Conservation (phyloP, 2,329 filamentous ascomycete species). For the Colletotrichum lindemuthianum region DNA sequence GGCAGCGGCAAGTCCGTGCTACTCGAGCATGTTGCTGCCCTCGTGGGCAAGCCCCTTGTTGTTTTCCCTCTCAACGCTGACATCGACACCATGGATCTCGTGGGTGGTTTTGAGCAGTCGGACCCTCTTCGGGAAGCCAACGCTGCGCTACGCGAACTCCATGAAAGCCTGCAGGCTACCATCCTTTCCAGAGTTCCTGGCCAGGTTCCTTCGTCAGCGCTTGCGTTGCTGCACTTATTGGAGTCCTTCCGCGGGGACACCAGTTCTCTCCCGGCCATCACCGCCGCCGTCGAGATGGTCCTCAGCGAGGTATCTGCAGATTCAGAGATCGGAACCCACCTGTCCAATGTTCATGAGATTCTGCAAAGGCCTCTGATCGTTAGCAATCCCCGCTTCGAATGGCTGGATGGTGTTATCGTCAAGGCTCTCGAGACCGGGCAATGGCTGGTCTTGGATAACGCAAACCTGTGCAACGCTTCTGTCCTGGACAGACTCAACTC, state of each 20-base stretch:
- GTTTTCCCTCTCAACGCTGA: slow-evolving; percentile 93
- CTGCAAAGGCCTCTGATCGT: slow-evolving; percentile 65
- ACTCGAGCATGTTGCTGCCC: slow-evolving; percentile 81
- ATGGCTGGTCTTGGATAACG: slow-evolving; percentile 96
- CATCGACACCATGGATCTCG: slow-evolving; percentile 95
- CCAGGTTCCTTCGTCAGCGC: slow-evolving; percentile 55
- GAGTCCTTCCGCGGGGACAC: slow-evolving; percentile 52
- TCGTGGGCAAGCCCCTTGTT: slow-evolving; percentile 78
- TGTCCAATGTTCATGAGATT: slow-evolving; percentile 60
- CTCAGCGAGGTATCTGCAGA: slow-evolving; percentile 53
- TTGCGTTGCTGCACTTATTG: slow-evolving; percentile 63
- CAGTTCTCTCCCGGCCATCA: slow-evolving; percentile 50
- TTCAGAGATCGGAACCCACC: slow-evolving; percentile 57
- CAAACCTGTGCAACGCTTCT: slow-evolving; percentile 94
- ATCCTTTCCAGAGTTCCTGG: slow-evolving; percentile 60
- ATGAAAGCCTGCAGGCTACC: slow-evolving; percentile 61
- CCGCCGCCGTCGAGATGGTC: slow-evolving; percentile 51
- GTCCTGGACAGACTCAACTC: slow-evolving; percentile 96
- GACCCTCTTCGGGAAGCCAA: slow-evolving; percentile 81
- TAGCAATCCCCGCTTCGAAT: slow-evolving; percentile 87
- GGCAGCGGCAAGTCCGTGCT: slow-evolving; percentile 89
- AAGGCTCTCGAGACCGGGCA: slow-evolving; percentile 86
- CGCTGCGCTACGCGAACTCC: slow-evolving; percentile 59
- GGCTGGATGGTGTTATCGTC: slow-evolving; percentile 93
- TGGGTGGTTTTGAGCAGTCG: slow-evolving; percentile 95